phyloP scores from a whole-genome alignment of 2,329 filamentous ascomycete genomes.

The Plenodomus lindquistii region DNA sequence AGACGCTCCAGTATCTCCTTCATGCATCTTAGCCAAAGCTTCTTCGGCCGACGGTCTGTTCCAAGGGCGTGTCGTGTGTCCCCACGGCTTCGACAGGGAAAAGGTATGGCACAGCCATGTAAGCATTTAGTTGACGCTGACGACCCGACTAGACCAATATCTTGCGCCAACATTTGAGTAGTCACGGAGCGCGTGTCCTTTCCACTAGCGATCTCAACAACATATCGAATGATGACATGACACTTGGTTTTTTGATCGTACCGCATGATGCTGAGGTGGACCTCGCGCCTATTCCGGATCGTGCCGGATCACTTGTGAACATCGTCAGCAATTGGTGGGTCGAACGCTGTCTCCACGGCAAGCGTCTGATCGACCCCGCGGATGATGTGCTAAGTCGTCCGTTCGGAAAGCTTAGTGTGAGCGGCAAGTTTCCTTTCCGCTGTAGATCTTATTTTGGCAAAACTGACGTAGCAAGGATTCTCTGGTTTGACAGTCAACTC shows the following conservation, averaged over 20 bases:
- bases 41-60: conserved; percentile 46
- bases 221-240: conserved; percentile 32
- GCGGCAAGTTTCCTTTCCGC: conserved; percentile 43
- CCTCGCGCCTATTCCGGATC: conserved; percentile 39
- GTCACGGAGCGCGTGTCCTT: conserved; percentile 42
- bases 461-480: conserved; percentile 58
- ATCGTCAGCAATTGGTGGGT: conserved; percentile 89
- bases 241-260: conserved; percentile 47
- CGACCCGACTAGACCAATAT: conserved; percentile 34
- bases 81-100: conserved; percentile 49
- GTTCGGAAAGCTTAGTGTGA: conserved; percentile 70
- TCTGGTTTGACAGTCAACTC: conserved; percentile 73
- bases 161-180: conserved; percentile 35
- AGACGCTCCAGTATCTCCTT: neutral
- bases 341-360: conserved; percentile 82
- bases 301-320: conserved; percentile 35
- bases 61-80: conserved; percentile 46
- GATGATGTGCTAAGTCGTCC: conserved; percentile 76
- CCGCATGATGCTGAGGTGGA: conserved; percentile 49
- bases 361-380: conserved; percentile 69
- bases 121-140: conserved; percentile 24
- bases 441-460: conserved; percentile 4
- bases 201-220: conserved; percentile 27
- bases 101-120: conserved; percentile 38
- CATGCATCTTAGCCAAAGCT: neutral